These are phyloP conservation scores for Pontederia crassipes DNA, from an alignment of 176 grass and related monocot genomes.

Conservation along the genomic window DNA sequence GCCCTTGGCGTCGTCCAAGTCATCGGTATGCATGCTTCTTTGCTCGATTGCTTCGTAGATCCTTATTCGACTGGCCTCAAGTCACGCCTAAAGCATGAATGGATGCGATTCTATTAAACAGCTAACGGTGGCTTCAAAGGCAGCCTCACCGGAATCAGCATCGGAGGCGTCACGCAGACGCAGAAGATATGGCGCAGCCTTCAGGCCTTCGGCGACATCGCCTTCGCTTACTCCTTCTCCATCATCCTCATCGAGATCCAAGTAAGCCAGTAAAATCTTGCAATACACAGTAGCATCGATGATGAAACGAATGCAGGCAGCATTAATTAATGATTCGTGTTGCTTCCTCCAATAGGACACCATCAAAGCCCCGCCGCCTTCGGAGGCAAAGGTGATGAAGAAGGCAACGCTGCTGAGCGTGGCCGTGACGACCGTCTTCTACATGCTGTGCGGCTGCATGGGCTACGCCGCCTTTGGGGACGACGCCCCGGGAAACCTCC, in stretches of 20 bases:
- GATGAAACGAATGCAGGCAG: background rate
- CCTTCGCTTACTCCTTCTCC: conserved; percentile 24
- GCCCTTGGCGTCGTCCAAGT: conserved; percentile 12
- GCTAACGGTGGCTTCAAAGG: conserved; percentile 7
- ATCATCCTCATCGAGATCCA: conserved; percentile 19
- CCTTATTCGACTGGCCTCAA: background rate
- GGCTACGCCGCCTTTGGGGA: conserved; percentile 92
- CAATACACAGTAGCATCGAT: background rate
- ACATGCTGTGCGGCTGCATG: conserved; percentile 82
- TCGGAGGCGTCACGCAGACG: conserved; percentile 2
- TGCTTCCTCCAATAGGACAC: conserved; percentile 41
- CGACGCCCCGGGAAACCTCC: conserved; percentile 60
- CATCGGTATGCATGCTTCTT: background rate
- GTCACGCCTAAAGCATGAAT: background rate
- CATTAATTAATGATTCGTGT: background rate
- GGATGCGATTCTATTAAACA: background rate
- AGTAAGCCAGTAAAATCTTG: background rate
- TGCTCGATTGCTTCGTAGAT: background rate
- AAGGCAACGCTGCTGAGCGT: conserved; percentile 58
- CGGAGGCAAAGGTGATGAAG: conserved; percentile 75
- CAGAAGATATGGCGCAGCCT: conserved; percentile 17
- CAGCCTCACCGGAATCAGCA: conserved; percentile 19
- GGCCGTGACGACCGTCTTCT: conserved; percentile 60
- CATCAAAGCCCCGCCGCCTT: conserved; percentile 59
- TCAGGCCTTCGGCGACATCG: conserved; percentile 20